phyloP scores from a whole-genome alignment of 768 basidiomycete genomes.

The Astraeus odoratus region DNA sequence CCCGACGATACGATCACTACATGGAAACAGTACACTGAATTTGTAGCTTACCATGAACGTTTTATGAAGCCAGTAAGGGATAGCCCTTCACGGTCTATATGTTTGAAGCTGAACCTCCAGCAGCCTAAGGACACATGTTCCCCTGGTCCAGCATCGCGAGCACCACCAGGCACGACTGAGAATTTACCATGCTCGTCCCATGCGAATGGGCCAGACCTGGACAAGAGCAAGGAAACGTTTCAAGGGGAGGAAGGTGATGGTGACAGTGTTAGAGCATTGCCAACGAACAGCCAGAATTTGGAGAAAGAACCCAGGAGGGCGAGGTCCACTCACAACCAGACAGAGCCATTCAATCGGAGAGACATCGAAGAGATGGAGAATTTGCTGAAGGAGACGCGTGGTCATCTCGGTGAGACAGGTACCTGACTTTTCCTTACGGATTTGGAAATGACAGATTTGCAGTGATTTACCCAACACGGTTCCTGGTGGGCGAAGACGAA shows the following conservation, averaged over 20 bases:
- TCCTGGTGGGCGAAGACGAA: constrained; percentile 89
- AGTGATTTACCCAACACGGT: constrained; percentile 83
- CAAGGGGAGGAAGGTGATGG: constrained; percentile 13
- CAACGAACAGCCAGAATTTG: constrained; percentile 20
- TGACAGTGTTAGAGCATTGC: constrained; percentile 13
- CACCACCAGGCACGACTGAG: constrained; percentile 51
- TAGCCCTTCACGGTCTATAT: constrained; percentile 1
- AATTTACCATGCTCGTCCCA: constrained; percentile 4
- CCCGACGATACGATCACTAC: constrained; percentile 91
- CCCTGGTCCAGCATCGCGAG: constrained; percentile 42
- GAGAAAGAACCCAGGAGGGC: constrained; percentile 32
- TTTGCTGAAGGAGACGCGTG: constrained; percentile 65
- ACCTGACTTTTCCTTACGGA: neutral
- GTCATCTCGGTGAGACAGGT: constrained; percentile 68
- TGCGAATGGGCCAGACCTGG: too few relatives aligned
- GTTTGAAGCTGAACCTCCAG: neutral
- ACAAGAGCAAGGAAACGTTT: constrained; percentile 13
- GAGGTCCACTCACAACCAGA: constrained; percentile 35
- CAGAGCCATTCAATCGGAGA: constrained; percentile 73
- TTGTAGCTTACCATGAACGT: constrained; percentile 67
- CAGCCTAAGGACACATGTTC: constrained; percentile 38
- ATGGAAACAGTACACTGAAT: constrained; percentile 95
- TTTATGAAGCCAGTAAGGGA: constrained; percentile 55
- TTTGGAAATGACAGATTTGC: neutral
- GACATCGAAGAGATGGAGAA: constrained; percentile 90